Base-by-base conservation (phyloP, 2,329 filamentous ascomycete species). In the Diaporthe velutina region DNA sequence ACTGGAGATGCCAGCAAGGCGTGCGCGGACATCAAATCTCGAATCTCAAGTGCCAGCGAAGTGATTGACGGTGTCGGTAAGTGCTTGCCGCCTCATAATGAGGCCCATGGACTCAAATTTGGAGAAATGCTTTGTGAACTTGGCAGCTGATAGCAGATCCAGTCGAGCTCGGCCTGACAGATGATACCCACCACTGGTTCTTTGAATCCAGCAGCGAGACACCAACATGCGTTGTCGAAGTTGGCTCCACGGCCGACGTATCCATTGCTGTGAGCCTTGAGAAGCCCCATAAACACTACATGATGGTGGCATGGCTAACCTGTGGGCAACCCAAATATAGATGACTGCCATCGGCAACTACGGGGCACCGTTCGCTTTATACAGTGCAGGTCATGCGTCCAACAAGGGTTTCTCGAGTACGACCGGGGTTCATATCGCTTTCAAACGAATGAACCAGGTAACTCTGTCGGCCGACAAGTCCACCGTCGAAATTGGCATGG, bases 351-450 rank as follows among this genome's bases (percentile, higher is more conserved):
- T 83, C 50, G 78, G 74, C 9, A 61, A 68, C 1, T 72, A 78
- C 1, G 50, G 74, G 30, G 79, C 77, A 0, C 78, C 78, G 0
- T 81, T 80, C 58, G 79, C 80, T 5, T 61, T 81, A 13, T 74
- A 77, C 52, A 78, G 78, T 12, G 79, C 78, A 25, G 80, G 80
- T 0, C 80, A 81, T 57, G 70, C 78, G 3, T 80, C 79, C 0
- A 81, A 81, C 64, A 77, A 71, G 1, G 80, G 79, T 0, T 81
- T 81, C 70, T 80, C 79, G 1, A 80, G 79, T 71, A 81, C 79
- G 0, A 68, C 50, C 3, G 79, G 79, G 3, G 77, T 80, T 7
- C 79, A 79, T 35, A 79, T 81, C 73, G 76, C 77, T 0, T 64
- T 81, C 13, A 74, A 67, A 38, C 54, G 71, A 2, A 61, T 81